Evolutionary conservation across 495 filamentous ascomycete species (phyloP).

Genomic region (Podospora pseudoanserina): DNA sequence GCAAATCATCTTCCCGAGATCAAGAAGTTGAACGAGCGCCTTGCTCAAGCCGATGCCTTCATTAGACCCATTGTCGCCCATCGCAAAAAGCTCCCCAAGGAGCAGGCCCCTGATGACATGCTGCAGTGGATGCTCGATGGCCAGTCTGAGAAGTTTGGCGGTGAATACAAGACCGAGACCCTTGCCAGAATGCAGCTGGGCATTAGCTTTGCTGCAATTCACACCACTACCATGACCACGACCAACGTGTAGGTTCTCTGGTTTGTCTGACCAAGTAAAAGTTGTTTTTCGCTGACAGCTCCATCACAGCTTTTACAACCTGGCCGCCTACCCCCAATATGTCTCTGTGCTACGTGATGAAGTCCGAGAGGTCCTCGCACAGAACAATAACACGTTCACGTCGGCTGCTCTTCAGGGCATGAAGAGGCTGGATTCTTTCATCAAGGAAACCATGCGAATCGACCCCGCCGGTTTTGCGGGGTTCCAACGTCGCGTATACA

Average conservation of each 20-base stretch:
- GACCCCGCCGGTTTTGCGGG: slow-evolving; percentile 14
- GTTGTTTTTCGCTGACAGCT: not conserved
- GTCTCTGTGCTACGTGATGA: slow-evolving; percentile 52
- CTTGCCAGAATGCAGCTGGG: slow-evolving; percentile 37
- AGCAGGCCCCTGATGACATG: slow-evolving; percentile 37
- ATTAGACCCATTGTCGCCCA: slow-evolving; percentile 31
- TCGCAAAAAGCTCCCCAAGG: slow-evolving; percentile 18
- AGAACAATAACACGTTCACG: slow-evolving; percentile 30
- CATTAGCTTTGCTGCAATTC: slow-evolving; percentile 50
- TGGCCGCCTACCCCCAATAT: slow-evolving; percentile 43
- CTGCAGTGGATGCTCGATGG: slow-evolving; percentile 38
- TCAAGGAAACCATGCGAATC: slow-evolving; percentile 36
- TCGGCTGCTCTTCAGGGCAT: slow-evolving; percentile 30
- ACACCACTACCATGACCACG: slow-evolving; percentile 32
- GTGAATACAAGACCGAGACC: slow-evolving; percentile 19
- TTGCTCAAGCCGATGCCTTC: slow-evolving; percentile 29
- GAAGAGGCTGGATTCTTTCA: slow-evolving; percentile 37
- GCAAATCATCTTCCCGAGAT: slow-evolving; percentile 34
- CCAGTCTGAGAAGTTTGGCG: slow-evolving; percentile 19
- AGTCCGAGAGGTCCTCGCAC: slow-evolving; percentile 34
- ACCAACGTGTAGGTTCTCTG: slow-evolving; percentile 7
- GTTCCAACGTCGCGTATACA: slow-evolving; percentile 39
- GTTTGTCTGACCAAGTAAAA: not conserved
- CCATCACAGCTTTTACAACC: slow-evolving; percentile 31
- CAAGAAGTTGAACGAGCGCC: slow-evolving; percentile 25